Evolutionary conservation across 73 alveolate species (phyloP).

Genomic region (Effrenium voratum): DNA sequence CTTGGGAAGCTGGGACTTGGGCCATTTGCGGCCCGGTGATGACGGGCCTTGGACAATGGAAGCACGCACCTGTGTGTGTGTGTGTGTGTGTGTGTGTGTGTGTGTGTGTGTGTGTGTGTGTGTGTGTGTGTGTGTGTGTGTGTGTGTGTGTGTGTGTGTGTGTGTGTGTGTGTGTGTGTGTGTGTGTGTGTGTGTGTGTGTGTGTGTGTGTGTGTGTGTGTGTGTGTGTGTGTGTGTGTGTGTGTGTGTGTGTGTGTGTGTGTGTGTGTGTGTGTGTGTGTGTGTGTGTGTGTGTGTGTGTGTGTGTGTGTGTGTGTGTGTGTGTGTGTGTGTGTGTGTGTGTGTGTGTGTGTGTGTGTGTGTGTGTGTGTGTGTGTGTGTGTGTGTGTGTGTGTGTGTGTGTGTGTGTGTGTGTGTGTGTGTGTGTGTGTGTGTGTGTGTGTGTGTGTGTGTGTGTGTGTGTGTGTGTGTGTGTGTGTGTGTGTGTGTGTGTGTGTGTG

Average conservation of each 20-base stretch:
- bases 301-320: slow-evolving; percentile 7
- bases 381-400: slow-evolving; percentile 56
- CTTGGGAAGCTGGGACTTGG: neutral
- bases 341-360: neutral
- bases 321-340: slow-evolving; percentile 26
- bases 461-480: slow-evolving; percentile 61
- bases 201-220: slow-evolving; percentile 36
- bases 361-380: slow-evolving; percentile 55
- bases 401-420: slow-evolving; percentile 53
- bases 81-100: slow-evolving; percentile 36
- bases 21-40: slow-evolving; percentile 17
- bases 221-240: slow-evolving; percentile 36
- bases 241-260: slow-evolving; percentile 36
- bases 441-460: slow-evolving; percentile 56
- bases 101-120: slow-evolving; percentile 36
- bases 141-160: slow-evolving; percentile 36
- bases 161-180: slow-evolving; percentile 36
- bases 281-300: slow-evolving; percentile 36
- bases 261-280: slow-evolving; percentile 36
- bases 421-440: slow-evolving; percentile 58
- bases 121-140: slow-evolving; percentile 36
- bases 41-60: neutral
- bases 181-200: slow-evolving; percentile 36
- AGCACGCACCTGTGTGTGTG: neutral
- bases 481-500: slow-evolving; percentile 61